These are phyloP conservation scores for Actinomucor elegans DNA, from an alignment of 371 early-diverging fungal species.

Conservation along the genomic window DNA sequence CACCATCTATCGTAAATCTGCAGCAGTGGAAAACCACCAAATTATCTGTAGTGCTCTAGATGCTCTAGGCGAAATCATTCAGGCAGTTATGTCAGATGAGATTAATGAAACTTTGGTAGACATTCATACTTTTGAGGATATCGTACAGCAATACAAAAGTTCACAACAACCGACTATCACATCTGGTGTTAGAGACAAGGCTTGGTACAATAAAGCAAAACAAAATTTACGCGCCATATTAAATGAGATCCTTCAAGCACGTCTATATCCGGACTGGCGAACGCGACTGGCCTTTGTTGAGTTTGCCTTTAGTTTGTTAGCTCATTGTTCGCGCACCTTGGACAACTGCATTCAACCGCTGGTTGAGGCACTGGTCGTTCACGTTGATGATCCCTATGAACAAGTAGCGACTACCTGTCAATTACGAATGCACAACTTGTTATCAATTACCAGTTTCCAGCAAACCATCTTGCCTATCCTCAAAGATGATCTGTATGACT, in stretches of 20 bases:
- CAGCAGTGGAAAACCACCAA: conserved; percentile 53
- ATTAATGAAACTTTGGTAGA: conserved; percentile 16
- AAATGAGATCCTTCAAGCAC: conserved; percentile 27
- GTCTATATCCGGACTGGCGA: conserved; percentile 43
- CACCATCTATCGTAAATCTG: conserved; percentile 36
- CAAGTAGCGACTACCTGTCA: conserved; percentile 34
- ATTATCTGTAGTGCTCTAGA: conserved; percentile 39
- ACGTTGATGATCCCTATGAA: conserved; percentile 46
- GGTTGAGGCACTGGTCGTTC: conserved; percentile 46
- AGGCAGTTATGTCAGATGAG: conserved; percentile 36
- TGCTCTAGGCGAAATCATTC: conserved; percentile 37
- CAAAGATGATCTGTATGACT: conserved; percentile 43
- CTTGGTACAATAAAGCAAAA: conserved; percentile 35
- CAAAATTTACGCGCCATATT: conserved; percentile 23
- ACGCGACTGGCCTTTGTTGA: conserved; percentile 45
- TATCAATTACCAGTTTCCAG: conserved; percentile 7
- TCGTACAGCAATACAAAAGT: conserved; percentile 1
- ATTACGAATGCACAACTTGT: conserved; percentile 23
- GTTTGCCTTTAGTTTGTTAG: conserved; percentile 39
- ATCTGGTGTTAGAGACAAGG: not conserved
- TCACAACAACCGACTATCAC: not conserved
- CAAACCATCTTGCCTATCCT: conserved; percentile 33
- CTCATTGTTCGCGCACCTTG: conserved; percentile 36
- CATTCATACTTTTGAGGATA: conserved; percentile 26
- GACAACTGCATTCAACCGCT: conserved; percentile 39